Evolutionary conservation across 202 grass and related monocot species (phyloP).

Genomic region (Panicum virgatum): DNA sequence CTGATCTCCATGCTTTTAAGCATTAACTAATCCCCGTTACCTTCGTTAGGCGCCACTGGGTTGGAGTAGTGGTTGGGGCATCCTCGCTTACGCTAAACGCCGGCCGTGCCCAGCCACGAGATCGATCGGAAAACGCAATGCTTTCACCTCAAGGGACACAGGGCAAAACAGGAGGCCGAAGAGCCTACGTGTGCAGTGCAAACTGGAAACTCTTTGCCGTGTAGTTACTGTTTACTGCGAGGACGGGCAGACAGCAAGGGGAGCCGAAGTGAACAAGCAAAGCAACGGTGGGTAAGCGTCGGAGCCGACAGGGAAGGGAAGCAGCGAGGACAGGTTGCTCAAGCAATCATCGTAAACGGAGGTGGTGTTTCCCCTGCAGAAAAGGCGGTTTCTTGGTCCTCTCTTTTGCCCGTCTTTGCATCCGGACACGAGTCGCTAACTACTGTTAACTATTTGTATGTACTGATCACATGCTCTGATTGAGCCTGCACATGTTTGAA

Average conservation of each 20-base stretch:
- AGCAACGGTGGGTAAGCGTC: slow-evolving; percentile 15
- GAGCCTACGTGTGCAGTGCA: neutral
- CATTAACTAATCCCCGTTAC: neutral
- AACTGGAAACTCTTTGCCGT: neutral
- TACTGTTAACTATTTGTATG: neutral
- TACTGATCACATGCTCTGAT: slow-evolving; percentile 20
- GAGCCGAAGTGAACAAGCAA: neutral
- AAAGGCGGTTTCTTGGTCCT: neutral
- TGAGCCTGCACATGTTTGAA: slow-evolving; percentile 12
- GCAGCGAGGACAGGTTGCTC: neutral
- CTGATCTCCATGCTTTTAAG: neutral
- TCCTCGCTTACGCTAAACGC: slow-evolving; percentile 33
- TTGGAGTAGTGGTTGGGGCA: slow-evolving; percentile 32
- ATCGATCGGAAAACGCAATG: neutral
- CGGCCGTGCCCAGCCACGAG: neutral
- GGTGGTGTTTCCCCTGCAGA: slow-evolving; percentile 23
- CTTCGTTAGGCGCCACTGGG: slow-evolving; percentile 27
- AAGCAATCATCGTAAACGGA: neutral
- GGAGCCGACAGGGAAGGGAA: slow-evolving; percentile 32
- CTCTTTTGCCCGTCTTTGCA: neutral
- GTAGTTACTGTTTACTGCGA: slow-evolving; percentile 21
- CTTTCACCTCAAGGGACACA: slow-evolving; percentile 19
- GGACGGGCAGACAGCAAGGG: no score
- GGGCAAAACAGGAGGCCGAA: neutral
- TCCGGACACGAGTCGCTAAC: neutral